A percentile compares a stretch with the other conserved stretches of the same genome.
phyloP scores from a whole-genome alignment of 108 stramenopile genomes.

The Cyclotella kingstonii region DNA sequence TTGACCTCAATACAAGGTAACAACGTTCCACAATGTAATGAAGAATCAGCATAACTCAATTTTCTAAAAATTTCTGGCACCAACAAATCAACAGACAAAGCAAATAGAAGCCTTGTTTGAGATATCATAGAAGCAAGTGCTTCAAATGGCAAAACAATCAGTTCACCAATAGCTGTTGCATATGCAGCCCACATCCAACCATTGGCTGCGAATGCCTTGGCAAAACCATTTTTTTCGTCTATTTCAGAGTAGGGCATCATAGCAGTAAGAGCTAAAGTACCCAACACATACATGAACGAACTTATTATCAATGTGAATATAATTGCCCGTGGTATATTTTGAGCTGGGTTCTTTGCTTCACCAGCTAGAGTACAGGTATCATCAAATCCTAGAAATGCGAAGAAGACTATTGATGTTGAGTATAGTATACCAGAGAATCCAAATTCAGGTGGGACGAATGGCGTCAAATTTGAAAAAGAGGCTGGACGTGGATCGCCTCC shows the following conservation, averaged over 20 bases:
- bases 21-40: too few relatives aligned
- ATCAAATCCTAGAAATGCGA: slow-evolving; percentile 91
- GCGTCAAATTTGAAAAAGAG: slow-evolving; percentile 30
- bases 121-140: slow-evolving; percentile 83
- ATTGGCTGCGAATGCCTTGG: slow-evolving; percentile 64
- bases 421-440: slow-evolving; percentile 47
- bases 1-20: neutral
- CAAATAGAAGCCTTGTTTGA: slow-evolving; percentile 81
- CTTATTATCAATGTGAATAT: slow-evolving; percentile 67
- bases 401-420: slow-evolving; percentile 54
- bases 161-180: slow-evolving; percentile 69
- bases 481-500: slow-evolving; percentile 15
- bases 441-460: slow-evolving; percentile 46
- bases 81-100: slow-evolving; percentile 83
- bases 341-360: slow-evolving; percentile 76
- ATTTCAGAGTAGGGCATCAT: slow-evolving; percentile 64
- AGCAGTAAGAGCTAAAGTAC: slow-evolving; percentile 75
- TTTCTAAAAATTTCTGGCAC: slow-evolving; percentile 68
- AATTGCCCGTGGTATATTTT: slow-evolving; percentile 76
- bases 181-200: slow-evolving; percentile 59
- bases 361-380: slow-evolving; percentile 73
- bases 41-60: too few relatives aligned
- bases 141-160: slow-evolving; percentile 84
- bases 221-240: slow-evolving; percentile 58
- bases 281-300: slow-evolving; percentile 61